Evolutionary conservation across 108 stramenopile genomes (phyloP).

Genomic region (Pseudonitzschia multiseries): DNA sequence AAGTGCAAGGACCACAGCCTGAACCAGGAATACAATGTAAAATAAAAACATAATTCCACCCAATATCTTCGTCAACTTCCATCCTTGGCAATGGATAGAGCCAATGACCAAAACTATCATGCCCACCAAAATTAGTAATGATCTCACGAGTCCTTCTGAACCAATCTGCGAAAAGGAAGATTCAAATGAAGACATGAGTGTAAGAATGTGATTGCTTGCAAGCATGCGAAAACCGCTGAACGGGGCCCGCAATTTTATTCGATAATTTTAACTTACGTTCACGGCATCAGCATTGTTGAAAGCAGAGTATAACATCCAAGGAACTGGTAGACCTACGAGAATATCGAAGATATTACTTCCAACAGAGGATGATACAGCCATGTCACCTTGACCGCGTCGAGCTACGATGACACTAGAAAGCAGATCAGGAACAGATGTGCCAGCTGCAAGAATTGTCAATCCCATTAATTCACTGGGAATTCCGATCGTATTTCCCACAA

Average conservation of each 20-base stretch:
- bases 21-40: constrained; percentile 69
- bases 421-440: constrained; percentile 84
- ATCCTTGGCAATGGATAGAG: constrained; percentile 71
- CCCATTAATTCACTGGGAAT: constrained; percentile 81
- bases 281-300: constrained; percentile 22
- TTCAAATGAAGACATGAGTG: constrained; percentile 9
- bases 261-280: constrained; percentile 24
- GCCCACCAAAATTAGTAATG: constrained; percentile 65
- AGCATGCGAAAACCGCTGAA: not conserved
- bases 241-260: not conserved
- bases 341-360: constrained; percentile 88
- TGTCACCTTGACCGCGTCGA: constrained; percentile 80
- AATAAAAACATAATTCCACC: constrained; percentile 73
- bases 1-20: constrained; percentile 53
- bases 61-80: constrained; percentile 78
- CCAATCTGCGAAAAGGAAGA: constrained; percentile 27
- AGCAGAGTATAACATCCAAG: constrained; percentile 69
- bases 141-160: constrained; percentile 53
- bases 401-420: constrained; percentile 85
- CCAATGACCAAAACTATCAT: constrained; percentile 74
- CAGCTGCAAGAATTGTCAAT: constrained; percentile 80
- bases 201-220: not conserved
- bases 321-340: constrained; percentile 74
- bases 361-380: constrained; percentile 84
- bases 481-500: constrained; percentile 77